Conservation (phyloP, 1,139 yeast species). For the Yamadazyma atmosphaerica region DNA sequence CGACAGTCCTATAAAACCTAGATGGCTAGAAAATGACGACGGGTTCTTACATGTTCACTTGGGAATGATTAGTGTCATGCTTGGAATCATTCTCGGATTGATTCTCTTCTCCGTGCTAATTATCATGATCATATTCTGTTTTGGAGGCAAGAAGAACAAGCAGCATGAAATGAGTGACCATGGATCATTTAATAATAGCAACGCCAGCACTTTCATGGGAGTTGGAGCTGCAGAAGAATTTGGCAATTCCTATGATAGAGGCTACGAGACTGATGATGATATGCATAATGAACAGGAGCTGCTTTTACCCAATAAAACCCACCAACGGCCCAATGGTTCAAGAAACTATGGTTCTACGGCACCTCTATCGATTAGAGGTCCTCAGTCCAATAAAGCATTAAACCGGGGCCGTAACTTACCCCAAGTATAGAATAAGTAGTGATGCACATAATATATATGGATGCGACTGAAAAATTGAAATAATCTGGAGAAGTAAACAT, state of each 20-base stretch:
- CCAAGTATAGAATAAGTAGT: slow-evolving; percentile 8
- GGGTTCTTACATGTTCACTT: slow-evolving; percentile 55
- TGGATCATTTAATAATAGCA: slow-evolving; percentile 9
- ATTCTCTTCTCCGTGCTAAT: slow-evolving; percentile 36
- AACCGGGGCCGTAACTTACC: slow-evolving; percentile 41
- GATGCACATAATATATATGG: background rate
- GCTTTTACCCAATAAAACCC: slow-evolving; percentile 24
- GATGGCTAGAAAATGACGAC: slow-evolving; percentile 54
- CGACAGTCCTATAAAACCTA: slow-evolving; percentile 57
- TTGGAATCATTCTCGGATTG: slow-evolving; percentile 65
- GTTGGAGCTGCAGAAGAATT: slow-evolving; percentile 34
- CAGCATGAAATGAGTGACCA: background rate
- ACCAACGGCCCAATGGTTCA: background rate
- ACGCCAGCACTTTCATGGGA: slow-evolving; percentile 36
- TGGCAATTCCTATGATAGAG: slow-evolving; percentile 29
- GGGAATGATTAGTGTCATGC: slow-evolving; percentile 64
- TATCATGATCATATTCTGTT: slow-evolving; percentile 27
- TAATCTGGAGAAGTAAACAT: slow-evolving; percentile 7
- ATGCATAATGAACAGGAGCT: slow-evolving; percentile 33
- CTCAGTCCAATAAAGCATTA: slow-evolving; percentile 13
- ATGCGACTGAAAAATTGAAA: background rate
- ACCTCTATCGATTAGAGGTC: slow-evolving; percentile 15
- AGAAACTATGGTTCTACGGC: slow-evolving; percentile 22
- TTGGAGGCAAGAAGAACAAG: slow-evolving; percentile 21
- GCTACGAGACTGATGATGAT: slow-evolving; percentile 50